Evolutionary conservation across 345 rosid genomes (phyloP).

Genomic region (Aurinia saxatilis): DNA sequence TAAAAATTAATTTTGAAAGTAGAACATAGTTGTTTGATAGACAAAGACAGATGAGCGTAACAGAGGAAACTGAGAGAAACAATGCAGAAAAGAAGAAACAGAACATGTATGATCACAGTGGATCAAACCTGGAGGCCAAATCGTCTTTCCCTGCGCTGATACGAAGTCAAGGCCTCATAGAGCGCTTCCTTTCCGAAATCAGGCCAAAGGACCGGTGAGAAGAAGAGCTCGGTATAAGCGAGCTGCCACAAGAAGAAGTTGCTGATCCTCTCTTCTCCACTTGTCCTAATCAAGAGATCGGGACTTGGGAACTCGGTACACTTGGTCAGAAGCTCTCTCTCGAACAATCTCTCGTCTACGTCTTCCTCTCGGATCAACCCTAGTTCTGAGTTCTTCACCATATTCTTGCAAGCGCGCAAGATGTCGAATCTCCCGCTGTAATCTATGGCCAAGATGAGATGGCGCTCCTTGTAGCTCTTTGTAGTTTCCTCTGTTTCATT

Average conservation of each 20-base stretch:
- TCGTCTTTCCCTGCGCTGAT: conserved; percentile 59
- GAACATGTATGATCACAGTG: not conserved
- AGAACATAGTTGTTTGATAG: not conserved
- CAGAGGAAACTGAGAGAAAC: not conserved
- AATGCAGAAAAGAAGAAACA: too few relatives aligned
- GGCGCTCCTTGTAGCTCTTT: conserved; percentile 34
- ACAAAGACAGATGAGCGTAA: not conserved
- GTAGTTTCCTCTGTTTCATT: conserved; percentile 41
- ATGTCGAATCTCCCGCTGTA: conserved; percentile 67
- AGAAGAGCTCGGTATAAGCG: conserved; percentile 71
- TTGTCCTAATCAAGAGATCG: conserved; percentile 65
- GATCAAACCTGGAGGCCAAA: conserved; percentile 36
- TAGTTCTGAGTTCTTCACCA: conserved; percentile 37
- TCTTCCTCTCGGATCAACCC: conserved; percentile 42
- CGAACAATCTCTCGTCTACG: conserved; percentile 44
- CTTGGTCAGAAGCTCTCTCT: conserved; percentile 49
- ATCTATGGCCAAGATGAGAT: conserved; percentile 58
- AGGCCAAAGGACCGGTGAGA: conserved; percentile 57
- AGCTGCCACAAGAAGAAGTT: conserved; percentile 75
- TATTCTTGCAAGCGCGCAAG: conserved; percentile 47
- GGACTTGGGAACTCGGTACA: conserved; percentile 51
- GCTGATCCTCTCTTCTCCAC: conserved; percentile 69
- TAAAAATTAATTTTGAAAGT: too few relatives aligned
- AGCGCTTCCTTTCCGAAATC: conserved; percentile 50
- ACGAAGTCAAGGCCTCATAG: conserved; percentile 43